Conservation (phyloP, 768 basidiomycete genomes). For the Suillus alpinus region DNA sequence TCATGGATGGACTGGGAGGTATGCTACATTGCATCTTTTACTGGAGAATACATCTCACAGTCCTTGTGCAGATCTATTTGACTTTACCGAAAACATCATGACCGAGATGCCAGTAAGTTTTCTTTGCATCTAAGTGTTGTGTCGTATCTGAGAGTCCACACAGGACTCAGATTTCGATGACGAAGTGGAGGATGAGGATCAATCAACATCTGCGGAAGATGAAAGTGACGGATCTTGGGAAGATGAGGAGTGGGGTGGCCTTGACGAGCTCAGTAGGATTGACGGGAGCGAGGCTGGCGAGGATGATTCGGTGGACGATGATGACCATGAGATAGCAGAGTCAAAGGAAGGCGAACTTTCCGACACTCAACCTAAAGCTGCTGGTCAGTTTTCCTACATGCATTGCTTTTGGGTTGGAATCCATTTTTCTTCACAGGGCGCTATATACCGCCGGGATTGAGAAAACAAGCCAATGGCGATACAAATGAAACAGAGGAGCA, state of each 20-base stretch:
- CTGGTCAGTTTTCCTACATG: background rate
- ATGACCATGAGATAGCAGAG: background rate
- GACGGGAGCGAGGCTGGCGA: slow-evolving; percentile 24
- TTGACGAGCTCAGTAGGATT: slow-evolving; percentile 15
- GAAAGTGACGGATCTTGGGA: background rate
- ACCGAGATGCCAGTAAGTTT: background rate
- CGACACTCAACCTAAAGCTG: background rate
- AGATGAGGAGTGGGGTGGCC: slow-evolving; percentile 40
- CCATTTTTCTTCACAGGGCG: slow-evolving; percentile 30
- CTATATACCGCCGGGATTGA: slow-evolving; percentile 84
- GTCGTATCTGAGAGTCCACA: background rate
- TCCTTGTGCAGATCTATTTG: slow-evolving; percentile 46
- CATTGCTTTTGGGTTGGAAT: background rate
- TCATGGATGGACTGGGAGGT: slow-evolving; percentile 88
- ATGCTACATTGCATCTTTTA: slow-evolving; percentile 15
- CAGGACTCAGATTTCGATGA: background rate
- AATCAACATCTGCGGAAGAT: background rate
- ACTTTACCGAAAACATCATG: slow-evolving; percentile 39
- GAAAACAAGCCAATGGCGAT: slow-evolving; percentile 44
- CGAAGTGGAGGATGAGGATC: background rate
- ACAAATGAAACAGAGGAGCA: slow-evolving; percentile 34
- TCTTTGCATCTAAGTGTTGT: background rate
- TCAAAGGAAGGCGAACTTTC: background rate
- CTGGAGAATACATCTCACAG: background rate
- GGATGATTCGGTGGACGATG: background rate